A percentile compares a stretch with the other conserved stretches of the same genome.
Evolutionary conservation across 768 basidiomycete genomes (phyloP).

Genomic region (Chalciporus piperatus): DNA sequence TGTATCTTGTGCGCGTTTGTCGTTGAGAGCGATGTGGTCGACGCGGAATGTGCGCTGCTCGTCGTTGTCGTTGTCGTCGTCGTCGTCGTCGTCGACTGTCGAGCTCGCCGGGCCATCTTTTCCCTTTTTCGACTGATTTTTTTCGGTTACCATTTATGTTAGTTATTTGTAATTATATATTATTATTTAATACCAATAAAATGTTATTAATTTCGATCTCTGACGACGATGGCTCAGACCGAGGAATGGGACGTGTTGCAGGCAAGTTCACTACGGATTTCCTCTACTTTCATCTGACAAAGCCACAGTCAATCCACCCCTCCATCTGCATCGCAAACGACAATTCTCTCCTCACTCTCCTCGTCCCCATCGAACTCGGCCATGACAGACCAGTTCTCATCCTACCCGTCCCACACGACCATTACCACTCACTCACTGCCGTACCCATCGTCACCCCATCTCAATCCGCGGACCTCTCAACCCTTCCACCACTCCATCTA

Average conservation of each 20-base stretch:
- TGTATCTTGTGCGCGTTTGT: slow-evolving; percentile 1
- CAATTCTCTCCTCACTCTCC: slow-evolving; percentile 31
- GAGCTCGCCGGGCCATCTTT: not conserved
- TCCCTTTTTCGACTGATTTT: slow-evolving; percentile 18
- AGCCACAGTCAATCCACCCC: slow-evolving; percentile 69
- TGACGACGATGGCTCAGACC: slow-evolving; percentile 28
- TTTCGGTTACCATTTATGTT: slow-evolving; percentile 4
- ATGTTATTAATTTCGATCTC: slow-evolving; percentile 8
- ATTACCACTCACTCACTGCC: slow-evolving; percentile 5
- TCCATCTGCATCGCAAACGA: slow-evolving; percentile 54
- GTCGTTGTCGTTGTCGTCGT: slow-evolving; percentile 19
- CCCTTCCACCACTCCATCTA: slow-evolving; percentile 64
- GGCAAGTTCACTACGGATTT: slow-evolving; percentile 35
- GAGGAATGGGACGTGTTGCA: slow-evolving; percentile 65
- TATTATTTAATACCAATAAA: not conserved
- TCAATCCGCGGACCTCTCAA: slow-evolving; percentile 36
- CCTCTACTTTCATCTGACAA: not conserved
- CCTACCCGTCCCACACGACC: slow-evolving; percentile 12
- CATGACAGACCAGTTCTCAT: slow-evolving; percentile 40
- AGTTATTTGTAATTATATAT: not conserved
- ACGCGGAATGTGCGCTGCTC: slow-evolving; percentile 19
- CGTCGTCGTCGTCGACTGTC: slow-evolving; percentile 15
- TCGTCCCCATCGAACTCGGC: slow-evolving; percentile 64
- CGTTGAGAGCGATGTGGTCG: slow-evolving; percentile 8
- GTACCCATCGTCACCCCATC: not conserved